These are phyloP conservation scores for Dianthus caryophyllus DNA, from an alignment of 148 eudicot species.

Conservation along the genomic window DNA sequence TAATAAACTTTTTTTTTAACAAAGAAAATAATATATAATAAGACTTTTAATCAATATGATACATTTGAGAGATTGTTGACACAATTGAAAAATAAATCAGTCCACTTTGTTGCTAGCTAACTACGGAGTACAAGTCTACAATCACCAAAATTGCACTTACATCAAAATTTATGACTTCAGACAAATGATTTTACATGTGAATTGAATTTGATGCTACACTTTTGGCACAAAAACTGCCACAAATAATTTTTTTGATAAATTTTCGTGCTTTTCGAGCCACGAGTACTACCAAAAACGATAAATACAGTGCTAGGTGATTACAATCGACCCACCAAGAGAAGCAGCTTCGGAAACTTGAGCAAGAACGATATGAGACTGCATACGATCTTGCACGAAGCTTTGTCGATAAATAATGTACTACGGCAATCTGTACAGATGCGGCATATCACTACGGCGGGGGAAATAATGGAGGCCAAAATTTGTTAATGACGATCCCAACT, in stretches of 20 bases:
- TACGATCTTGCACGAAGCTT: slow-evolving; percentile 10
- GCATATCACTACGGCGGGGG: slow-evolving; percentile 5
- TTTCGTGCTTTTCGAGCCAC: no score
- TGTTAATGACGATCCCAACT: slow-evolving; percentile 5
- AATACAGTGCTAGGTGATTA: slow-evolving; percentile 9
- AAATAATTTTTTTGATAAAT: no score
- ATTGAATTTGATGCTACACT: neutral
- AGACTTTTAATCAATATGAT: no score
- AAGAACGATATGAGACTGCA: slow-evolving; percentile 12
- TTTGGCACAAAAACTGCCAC: no score
- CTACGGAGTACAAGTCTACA: no score
- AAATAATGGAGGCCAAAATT: slow-evolving; percentile 1
- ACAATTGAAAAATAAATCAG: neutral
- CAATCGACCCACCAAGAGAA: slow-evolving; percentile 15
- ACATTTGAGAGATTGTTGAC: neutral
- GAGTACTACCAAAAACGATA: neutral
- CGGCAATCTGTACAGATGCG: slow-evolving; percentile 12
- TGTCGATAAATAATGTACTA: slow-evolving; percentile 2
- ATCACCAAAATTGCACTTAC: neutral
- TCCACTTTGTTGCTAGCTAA: neutral
- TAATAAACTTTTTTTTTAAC: no score
- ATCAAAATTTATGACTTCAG: neutral
- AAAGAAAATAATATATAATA: no score
- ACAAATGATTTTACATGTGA: neutral
- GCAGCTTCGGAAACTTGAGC: slow-evolving; percentile 7